Percentiles rank a stretch among this genome's conserved stretches.
These are phyloP conservation scores for Chlorella variabilis DNA, from an alignment of 163 green algal species.

Conservation along the genomic window DNA sequence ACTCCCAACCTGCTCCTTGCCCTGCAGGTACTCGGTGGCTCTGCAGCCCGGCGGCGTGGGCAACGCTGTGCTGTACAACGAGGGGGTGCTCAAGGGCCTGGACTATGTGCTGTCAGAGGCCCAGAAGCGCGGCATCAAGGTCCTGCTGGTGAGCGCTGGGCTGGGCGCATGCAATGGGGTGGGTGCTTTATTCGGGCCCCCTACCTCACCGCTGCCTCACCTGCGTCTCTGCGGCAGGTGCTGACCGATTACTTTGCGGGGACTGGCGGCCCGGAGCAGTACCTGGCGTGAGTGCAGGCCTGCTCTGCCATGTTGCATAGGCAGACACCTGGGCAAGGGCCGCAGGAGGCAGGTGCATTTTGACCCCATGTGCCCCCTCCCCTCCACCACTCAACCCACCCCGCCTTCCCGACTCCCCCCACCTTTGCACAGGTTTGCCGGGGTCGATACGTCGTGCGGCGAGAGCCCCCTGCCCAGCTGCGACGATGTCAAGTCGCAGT, in stretches of 20 bases:
- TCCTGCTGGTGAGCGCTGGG: neutral
- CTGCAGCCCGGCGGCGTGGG: neutral
- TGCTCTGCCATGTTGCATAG: neutral
- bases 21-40: neutral
- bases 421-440: conserved; percentile 14
- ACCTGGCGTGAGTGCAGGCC: conserved; percentile 26
- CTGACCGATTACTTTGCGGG: conserved; percentile 40
- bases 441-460: neutral
- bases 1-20: too few species aligned
- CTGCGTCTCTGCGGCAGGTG: conserved; percentile 9
- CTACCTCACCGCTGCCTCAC: too few species aligned
- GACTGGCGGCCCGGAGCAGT: conserved; percentile 30
- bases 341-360: too few species aligned
- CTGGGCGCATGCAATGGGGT: neutral
- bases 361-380: too few species aligned
- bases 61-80: neutral
- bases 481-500: neutral
- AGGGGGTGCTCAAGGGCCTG: conserved; percentile 46
- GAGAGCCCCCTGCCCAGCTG: neutral
- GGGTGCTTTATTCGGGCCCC: neutral
- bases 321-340: too few species aligned
- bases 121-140: conserved; percentile 35
- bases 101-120: conserved; percentile 61
- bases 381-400: too few species aligned
- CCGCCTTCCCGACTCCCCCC: too few species aligned